These are phyloP conservation scores for Gracilaria vermiculophylla DNA, from an alignment of 23 red algal species.

Conservation along the genomic window DNA sequence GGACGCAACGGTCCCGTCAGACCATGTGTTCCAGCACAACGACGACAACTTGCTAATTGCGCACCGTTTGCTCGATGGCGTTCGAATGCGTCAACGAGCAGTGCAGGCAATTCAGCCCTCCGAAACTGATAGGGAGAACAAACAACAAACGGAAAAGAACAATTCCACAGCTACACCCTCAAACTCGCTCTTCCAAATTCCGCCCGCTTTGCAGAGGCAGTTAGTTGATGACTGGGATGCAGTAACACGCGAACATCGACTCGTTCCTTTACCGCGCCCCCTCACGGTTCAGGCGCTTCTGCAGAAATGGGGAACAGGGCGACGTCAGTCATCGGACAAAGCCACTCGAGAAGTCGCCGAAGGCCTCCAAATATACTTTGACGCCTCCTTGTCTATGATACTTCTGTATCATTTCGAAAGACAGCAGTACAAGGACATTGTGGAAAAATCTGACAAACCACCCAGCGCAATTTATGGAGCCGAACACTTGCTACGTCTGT, in stretches of 20 bases:
- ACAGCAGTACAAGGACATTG: slow-evolving; percentile 57
- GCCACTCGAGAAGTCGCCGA: slow-evolving; percentile 63
- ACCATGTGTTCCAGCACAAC: slow-evolving; percentile 55
- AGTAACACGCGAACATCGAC: slow-evolving; percentile 72
- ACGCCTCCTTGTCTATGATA: slow-evolving; percentile 70
- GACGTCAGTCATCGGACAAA: slow-evolving; percentile 57
- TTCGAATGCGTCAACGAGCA: slow-evolving; percentile 27
- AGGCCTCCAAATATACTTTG: slow-evolving; percentile 80
- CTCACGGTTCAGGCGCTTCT: slow-evolving; percentile 68
- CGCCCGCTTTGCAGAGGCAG: slow-evolving; percentile 69
- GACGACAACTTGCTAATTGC: slow-evolving; percentile 70
- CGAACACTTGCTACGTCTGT: slow-evolving; percentile 89
- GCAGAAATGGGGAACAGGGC: slow-evolving; percentile 64
- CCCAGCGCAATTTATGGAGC: slow-evolving; percentile 87
- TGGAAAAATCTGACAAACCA: neutral
- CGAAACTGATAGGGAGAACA: slow-evolving; percentile 21
- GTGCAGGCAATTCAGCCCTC: slow-evolving; percentile 12
- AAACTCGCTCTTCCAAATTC: slow-evolving; percentile 70
- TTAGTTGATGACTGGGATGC: slow-evolving; percentile 93
- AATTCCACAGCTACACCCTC: neutral
- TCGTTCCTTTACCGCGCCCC: slow-evolving; percentile 78
- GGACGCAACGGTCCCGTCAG: slow-evolving; percentile 47
- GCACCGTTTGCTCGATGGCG: slow-evolving; percentile 48
- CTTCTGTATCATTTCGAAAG: slow-evolving; percentile 95
- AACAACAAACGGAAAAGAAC: slow-evolving; percentile 2